Evolutionary conservation across 2,329 filamentous ascomycete genomes (phyloP).

Genomic region (Xenoacremonium recifei): DNA sequence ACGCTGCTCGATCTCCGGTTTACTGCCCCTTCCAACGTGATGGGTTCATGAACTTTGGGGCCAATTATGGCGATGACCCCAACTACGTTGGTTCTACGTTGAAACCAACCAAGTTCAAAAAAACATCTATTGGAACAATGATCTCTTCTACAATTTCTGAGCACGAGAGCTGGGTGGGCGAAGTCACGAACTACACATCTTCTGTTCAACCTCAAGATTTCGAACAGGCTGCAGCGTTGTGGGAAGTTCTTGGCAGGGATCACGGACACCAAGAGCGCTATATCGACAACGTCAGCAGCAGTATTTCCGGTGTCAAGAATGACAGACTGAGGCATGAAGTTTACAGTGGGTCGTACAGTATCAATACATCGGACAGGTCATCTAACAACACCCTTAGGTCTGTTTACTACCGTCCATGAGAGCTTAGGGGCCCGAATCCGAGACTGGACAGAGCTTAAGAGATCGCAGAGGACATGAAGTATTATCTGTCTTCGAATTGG

Average conservation of each 20-base stretch:
- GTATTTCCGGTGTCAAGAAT: background rate
- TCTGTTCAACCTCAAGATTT: slow-evolving; percentile 17
- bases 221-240: slow-evolving; percentile 19
- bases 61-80: slow-evolving; percentile 26
- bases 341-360: background rate
- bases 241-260: slow-evolving; percentile 20
- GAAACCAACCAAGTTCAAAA: slow-evolving; percentile 16
- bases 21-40: slow-evolving; percentile 25
- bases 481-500: no score
- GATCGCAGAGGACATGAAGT: no score
- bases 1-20: slow-evolving; percentile 17
- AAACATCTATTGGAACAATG: background rate
- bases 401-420: background rate
- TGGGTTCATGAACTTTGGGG: slow-evolving; percentile 17
- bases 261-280: background rate
- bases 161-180: slow-evolving; percentile 19
- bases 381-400: background rate
- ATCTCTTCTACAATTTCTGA: slow-evolving; percentile 10
- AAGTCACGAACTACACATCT: slow-evolving; percentile 17
- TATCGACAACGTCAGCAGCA: background rate
- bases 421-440: background rate
- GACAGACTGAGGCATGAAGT: background rate
- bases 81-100: slow-evolving; percentile 26
- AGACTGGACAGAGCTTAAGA: background rate
- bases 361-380: background rate